Conservation (phyloP, 129 eudicot species). For the Flaveria bidentis region DNA sequence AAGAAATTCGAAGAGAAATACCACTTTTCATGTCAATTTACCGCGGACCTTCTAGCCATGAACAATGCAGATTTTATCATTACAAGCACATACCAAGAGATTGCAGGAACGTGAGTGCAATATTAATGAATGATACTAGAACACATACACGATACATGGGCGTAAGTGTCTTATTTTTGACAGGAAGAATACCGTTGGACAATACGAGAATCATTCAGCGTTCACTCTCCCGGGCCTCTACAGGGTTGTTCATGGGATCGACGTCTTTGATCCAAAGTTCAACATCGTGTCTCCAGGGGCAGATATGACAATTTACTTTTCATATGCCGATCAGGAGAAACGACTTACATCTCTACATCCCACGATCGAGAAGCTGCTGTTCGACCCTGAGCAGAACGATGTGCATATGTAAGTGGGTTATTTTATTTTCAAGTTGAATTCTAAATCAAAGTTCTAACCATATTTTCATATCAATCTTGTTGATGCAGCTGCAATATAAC, state of each 20-base stretch:
- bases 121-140: background rate
- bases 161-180: background rate
- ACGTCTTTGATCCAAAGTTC: slow-evolving; percentile 98
- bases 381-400: slow-evolving; percentile 77
- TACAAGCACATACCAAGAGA: slow-evolving; percentile 98
- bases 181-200: slow-evolving; percentile 94
- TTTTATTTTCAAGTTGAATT: background rate
- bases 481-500: slow-evolving; percentile 65
- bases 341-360: slow-evolving; percentile 81
- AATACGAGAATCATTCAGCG: slow-evolving; percentile 88
- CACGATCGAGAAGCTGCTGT: slow-evolving; percentile 68
- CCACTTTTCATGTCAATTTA: slow-evolving; percentile 95
- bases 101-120: slow-evolving; percentile 92
- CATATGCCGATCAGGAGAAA: slow-evolving; percentile 64
- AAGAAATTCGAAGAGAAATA: slow-evolving; percentile 80
- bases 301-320: slow-evolving; percentile 76
- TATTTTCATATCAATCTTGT: background rate
- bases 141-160: background rate
- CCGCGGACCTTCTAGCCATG: slow-evolving; percentile 97
- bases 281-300: slow-evolving; percentile 99
- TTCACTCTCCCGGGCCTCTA: slow-evolving; percentile 94
- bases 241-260: slow-evolving; percentile 93
- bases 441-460: background rate
- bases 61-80: slow-evolving; percentile 93
- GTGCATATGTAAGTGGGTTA: slow-evolving; percentile 54